Evolutionary conservation across 768 basidiomycete genomes (phyloP).

Genomic region (Mycena galopus): DNA sequence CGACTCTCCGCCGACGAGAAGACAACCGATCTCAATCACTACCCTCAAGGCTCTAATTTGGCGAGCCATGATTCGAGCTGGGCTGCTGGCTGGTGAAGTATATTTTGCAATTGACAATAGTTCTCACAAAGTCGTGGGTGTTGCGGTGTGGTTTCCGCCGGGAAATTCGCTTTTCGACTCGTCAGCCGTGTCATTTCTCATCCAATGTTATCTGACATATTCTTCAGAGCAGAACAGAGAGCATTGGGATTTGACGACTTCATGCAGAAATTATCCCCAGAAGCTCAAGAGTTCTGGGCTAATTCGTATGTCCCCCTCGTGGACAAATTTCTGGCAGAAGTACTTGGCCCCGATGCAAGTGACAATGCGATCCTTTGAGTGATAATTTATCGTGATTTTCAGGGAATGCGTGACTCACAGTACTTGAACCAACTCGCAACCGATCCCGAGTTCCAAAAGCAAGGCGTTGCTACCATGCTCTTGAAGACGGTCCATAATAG

Average conservation of each 20-base stretch:
- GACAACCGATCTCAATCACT: too few relatives aligned
- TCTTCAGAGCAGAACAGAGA: slow-evolving; percentile 42
- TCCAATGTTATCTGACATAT: neutral
- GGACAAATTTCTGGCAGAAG: slow-evolving; percentile 13
- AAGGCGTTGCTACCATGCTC: slow-evolving; percentile 41
- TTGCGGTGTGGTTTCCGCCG: slow-evolving; percentile 49
- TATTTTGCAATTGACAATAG: slow-evolving; percentile 43
- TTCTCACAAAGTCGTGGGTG: slow-evolving; percentile 41
- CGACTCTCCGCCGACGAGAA: too few relatives aligned
- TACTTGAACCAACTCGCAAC: slow-evolving; percentile 48
- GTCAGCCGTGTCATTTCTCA: slow-evolving; percentile 36
- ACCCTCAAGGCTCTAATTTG: slow-evolving; percentile 43
- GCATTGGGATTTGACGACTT: slow-evolving; percentile 45
- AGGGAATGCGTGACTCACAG: slow-evolving; percentile 46
- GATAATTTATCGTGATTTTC: neutral
- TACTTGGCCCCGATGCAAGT: slow-evolving; percentile 23
- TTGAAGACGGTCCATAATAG: slow-evolving; percentile 45
- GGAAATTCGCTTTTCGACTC: slow-evolving; percentile 48
- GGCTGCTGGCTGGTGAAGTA: slow-evolving; percentile 43
- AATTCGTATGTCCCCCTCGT: slow-evolving; percentile 32
- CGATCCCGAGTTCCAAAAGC: slow-evolving; percentile 42
- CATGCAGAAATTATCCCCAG: slow-evolving; percentile 38
- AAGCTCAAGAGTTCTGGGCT: slow-evolving; percentile 42
- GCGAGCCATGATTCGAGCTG: slow-evolving; percentile 43
- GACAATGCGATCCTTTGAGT: neutral